phyloP scores from a whole-genome alignment of 192 early-diverging fungal species.

The Radiomyces spectabilis region DNA sequence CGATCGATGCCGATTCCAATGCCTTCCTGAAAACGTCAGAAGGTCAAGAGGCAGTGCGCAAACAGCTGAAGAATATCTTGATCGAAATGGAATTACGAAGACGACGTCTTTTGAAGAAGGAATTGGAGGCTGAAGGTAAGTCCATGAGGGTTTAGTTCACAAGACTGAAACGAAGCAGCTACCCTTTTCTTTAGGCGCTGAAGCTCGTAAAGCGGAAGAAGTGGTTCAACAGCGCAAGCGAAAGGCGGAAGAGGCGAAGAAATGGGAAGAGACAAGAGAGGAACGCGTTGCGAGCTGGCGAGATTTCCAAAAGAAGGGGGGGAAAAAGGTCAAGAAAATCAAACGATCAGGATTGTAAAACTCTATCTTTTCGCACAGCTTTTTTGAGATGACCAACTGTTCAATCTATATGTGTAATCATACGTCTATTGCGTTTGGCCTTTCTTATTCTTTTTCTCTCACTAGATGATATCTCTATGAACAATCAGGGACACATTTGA shows the following conservation, averaged over 20 bases:
- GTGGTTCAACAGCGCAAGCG: conserved; percentile 44
- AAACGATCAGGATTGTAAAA: conserved; percentile 13
- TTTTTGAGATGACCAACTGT: too few species aligned
- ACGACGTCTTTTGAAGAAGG: conserved; percentile 41
- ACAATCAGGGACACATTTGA: too few species aligned
- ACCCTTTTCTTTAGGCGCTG: conserved; percentile 7
- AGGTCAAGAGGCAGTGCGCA: conserved; percentile 34
- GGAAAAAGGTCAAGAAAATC: conserved; percentile 43
- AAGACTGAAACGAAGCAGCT: conserved; percentile 13
- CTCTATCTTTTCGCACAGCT: background rate
- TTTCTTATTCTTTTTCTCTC: too few species aligned
- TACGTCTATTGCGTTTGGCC: too few species aligned
- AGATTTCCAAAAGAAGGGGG: conserved; percentile 48
- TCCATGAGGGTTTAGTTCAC: too few species aligned
- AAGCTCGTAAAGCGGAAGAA: conserved; percentile 42
- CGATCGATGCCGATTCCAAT: conserved; percentile 3
- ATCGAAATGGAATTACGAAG: conserved; percentile 47
- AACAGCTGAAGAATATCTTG: conserved; percentile 40
- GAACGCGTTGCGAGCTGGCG: conserved; percentile 53
- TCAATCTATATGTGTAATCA: too few species aligned
- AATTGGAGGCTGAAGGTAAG: conserved; percentile 50
- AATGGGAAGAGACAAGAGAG: conserved; percentile 52
- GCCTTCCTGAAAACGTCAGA: conserved; percentile 31
- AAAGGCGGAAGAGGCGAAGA: conserved; percentile 45
- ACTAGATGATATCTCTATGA: too few species aligned